phyloP scores from a whole-genome alignment of 176 grass and related monocot genomes.

The Typha latifolia region DNA sequence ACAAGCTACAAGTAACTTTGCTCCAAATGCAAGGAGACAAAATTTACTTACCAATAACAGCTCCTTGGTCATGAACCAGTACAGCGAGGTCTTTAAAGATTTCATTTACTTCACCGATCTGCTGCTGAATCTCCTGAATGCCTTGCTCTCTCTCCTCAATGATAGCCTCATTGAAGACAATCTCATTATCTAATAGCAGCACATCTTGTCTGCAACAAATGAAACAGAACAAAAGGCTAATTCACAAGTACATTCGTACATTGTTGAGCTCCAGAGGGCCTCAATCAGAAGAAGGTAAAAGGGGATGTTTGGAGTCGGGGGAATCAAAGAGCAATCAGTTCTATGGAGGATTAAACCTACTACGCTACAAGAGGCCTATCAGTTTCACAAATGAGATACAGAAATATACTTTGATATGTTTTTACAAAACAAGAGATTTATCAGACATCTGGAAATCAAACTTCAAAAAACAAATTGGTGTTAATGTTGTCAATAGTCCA shows the following conservation, averaged over 20 bases:
- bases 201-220: constrained; percentile 57
- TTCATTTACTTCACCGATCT: constrained; percentile 94
- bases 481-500: too few species aligned
- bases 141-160: constrained; percentile 95
- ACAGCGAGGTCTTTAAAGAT: constrained; percentile 94
- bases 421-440: too few species aligned
- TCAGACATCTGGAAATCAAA: too few species aligned
- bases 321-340: too few species aligned
- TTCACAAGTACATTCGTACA: neutral
- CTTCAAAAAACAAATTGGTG: too few species aligned
- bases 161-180: constrained; percentile 87
- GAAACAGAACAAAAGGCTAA: neutral
- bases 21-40: neutral
- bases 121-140: constrained; percentile 90
- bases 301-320: too few species aligned
- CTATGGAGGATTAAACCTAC: too few species aligned
- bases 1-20: neutral
- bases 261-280: too few species aligned
- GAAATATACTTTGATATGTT: too few species aligned
- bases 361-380: too few species aligned
- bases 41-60: constrained; percentile 55
- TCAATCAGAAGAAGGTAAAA: too few species aligned
- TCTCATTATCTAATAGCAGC: constrained; percentile 82
- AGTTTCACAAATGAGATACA: too few species aligned
- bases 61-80: constrained; percentile 79